Evolutionary conservation across 2,329 filamentous ascomycete genomes (phyloP).

Genomic region (Claviceps sp.): DNA sequence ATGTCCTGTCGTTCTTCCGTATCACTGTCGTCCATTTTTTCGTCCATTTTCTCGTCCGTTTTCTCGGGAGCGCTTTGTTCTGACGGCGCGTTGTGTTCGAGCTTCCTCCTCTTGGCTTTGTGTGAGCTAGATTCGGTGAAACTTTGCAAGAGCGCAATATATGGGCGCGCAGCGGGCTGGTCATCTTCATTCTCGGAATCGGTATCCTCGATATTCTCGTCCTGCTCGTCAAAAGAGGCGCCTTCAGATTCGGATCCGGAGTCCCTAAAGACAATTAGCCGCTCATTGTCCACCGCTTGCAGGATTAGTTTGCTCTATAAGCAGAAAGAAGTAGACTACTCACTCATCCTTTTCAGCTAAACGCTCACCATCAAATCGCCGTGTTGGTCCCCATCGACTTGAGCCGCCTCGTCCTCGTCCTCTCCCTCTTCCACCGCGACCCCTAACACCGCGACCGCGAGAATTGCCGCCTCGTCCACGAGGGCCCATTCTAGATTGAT

Average conservation of each 20-base stretch:
- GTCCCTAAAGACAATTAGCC: constrained; percentile 5
- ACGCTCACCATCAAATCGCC: constrained; percentile 23
- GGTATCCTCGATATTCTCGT: constrained; percentile 24
- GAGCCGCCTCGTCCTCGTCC: constrained; percentile 19
- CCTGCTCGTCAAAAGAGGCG: constrained; percentile 19
- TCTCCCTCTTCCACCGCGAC: constrained; percentile 12
- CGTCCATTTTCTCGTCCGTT: background rate
- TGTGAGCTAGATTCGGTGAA: constrained; percentile 32
- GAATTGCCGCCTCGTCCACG: constrained; percentile 21
- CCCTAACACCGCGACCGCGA: constrained; percentile 19
- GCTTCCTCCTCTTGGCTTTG: constrained; percentile 43
- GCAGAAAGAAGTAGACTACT: constrained; percentile 6
- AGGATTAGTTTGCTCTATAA: background rate
- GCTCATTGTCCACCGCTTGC: background rate
- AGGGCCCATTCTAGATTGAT: constrained; percentile 18
- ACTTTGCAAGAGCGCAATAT: constrained; percentile 45
- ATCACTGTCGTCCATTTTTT: constrained; percentile 19
- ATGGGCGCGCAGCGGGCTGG: constrained; percentile 31
- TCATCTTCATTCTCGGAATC: constrained; percentile 32
- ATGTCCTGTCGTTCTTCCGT: constrained; percentile 21
- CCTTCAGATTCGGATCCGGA: constrained; percentile 6
- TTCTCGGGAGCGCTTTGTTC: constrained; percentile 10
- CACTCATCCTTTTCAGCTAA: constrained; percentile 25
- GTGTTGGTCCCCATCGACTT: constrained; percentile 23
- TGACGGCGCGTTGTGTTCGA: constrained; percentile 25